Base-by-base conservation (phyloP, 73 alveolate species). In the Blepharisma stoltei region DNA sequence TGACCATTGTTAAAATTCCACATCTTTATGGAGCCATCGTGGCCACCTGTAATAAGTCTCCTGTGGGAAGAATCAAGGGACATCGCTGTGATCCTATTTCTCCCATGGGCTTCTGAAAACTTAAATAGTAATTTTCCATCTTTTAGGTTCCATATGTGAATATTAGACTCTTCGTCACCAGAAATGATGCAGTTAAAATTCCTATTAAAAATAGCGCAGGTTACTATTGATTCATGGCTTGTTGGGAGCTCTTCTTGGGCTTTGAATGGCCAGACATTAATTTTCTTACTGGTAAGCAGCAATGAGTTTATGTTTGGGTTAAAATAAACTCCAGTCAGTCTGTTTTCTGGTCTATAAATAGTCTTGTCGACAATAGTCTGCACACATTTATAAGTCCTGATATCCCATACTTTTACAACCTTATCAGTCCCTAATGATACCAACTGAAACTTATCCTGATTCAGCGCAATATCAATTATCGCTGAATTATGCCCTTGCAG, bases 361-460 rank as follows among this genome's bases (percentile, higher is more conserved):
- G 88, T 69, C 71, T 84, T 83, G 71, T 88, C 95, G 50, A 80
- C 80, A 37, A 88, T 88, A 23, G 95, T 88, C 55, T 88, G 86
- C 20, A 88, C 86, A 83, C 95, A 88, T 43, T 84, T 81, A 66
- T 82, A 88, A 47, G 92, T 88, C 47, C 95, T 55, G 60, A 88
- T 88, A 71, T 88, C 95, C 95, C 95, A 88, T 14, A 88, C 88
- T 50, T 88, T 88, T 21, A 88, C 95, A 25, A 81, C 90, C 67
- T 88, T 88, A 49, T 88, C 95, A 14, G 92, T 84, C 4, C 95
- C 95, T 6, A 88, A 53, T 45, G 84, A 54, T n/a, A 88, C 84
- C 45, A 88, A 75, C 60, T 88, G 95, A 69, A 71, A 50, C 43
- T 88, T 71, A 23, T 88, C 95, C 45, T 88, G 92, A 78, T 88